Evolutionary conservation across 2,329 filamentous ascomycete species (phyloP).

Genomic region (Exserohilum rostratum): DNA sequence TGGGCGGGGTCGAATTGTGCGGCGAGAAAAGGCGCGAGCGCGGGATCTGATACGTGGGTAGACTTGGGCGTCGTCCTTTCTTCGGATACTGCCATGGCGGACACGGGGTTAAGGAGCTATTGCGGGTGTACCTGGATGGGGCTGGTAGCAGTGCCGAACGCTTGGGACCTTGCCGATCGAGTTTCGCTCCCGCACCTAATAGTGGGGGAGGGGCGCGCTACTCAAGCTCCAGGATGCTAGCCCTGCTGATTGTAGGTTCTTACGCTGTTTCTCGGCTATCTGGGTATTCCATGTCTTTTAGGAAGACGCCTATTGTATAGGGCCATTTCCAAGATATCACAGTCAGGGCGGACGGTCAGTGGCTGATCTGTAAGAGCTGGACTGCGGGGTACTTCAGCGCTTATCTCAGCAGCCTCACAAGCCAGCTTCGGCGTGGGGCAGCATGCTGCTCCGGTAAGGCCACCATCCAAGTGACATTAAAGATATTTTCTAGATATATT

Average conservation of each 20-base stretch:
- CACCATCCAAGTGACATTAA: too few relatives aligned
- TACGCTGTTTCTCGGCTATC: not conserved
- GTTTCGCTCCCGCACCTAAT: conserved; percentile 9
- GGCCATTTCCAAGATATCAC: not conserved
- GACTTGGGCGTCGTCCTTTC: conserved; percentile 31
- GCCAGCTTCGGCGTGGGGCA: too few relatives aligned
- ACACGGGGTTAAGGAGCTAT: conserved; percentile 15
- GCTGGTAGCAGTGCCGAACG: conserved; percentile 18
- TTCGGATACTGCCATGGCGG: conserved; percentile 36
- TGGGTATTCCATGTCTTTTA: not conserved
- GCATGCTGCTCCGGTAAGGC: too few relatives aligned
- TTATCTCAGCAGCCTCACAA: too few relatives aligned
- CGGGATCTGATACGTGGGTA: conserved; percentile 71
- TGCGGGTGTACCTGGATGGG: conserved; percentile 21
- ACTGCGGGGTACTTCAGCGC: not conserved
- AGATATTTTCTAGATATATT: too few relatives aligned
- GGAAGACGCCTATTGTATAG: not conserved
- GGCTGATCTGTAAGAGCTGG: not conserved
- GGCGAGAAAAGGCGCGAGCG: conserved; percentile 75
- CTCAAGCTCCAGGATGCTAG: conserved; percentile 2
- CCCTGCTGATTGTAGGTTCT: not conserved
- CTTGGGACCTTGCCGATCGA: conserved; percentile 16
- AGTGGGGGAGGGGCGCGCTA: conserved; percentile 27
- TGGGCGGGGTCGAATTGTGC: conserved; percentile 81
- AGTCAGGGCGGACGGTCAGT: too few relatives aligned